Evolutionary conservation across 2,329 filamentous ascomycete species (phyloP).

Genomic region (Arthrobotrys musiformis): DNA sequence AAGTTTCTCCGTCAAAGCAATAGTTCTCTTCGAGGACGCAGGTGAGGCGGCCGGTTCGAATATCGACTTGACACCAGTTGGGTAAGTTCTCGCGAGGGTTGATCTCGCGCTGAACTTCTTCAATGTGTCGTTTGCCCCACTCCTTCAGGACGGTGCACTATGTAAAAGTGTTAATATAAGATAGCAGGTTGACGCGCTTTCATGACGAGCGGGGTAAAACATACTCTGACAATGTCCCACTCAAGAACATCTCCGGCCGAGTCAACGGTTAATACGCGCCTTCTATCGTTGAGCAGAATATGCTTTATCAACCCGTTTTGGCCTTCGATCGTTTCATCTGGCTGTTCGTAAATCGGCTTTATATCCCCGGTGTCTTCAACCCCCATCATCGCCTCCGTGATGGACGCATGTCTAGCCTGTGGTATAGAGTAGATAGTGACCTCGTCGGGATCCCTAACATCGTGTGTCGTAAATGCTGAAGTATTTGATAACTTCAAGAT

Average conservation of each 20-base stretch:
- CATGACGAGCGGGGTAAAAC: slow-evolving; percentile 47
- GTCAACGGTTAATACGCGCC: slow-evolving; percentile 88
- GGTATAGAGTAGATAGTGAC: slow-evolving; percentile 67
- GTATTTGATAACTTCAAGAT: slow-evolving; percentile 86
- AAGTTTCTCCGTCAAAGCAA: slow-evolving; percentile 97
- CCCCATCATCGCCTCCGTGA: slow-evolving; percentile 68
- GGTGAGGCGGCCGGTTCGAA: slow-evolving; percentile 88
- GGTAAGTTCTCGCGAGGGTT: slow-evolving; percentile 90
- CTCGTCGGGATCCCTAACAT: slow-evolving; percentile 69
- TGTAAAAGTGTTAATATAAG: slow-evolving; percentile 27
- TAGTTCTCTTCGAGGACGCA: slow-evolving; percentile 93
- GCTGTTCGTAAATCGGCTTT: slow-evolving; percentile 74
- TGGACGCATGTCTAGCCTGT: slow-evolving; percentile 67
- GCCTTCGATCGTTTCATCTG: slow-evolving; percentile 87
- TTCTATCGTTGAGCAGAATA: slow-evolving; percentile 87
- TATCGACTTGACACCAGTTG: slow-evolving; percentile 96
- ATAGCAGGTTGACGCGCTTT: slow-evolving; percentile 56
- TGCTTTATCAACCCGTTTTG: slow-evolving; percentile 96
- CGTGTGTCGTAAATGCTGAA: slow-evolving; percentile 72
- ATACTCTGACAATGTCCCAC: slow-evolving; percentile 90
- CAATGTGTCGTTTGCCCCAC: slow-evolving; percentile 93
- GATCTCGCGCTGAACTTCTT: slow-evolving; percentile 86
- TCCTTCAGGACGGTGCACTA: slow-evolving; percentile 86
- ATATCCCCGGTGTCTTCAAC: slow-evolving; percentile 66
- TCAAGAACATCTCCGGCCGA: slow-evolving; percentile 93